Conservation (phyloP, 2,329 filamentous ascomycete genomes). For the Cercospora nicotianae region DNA sequence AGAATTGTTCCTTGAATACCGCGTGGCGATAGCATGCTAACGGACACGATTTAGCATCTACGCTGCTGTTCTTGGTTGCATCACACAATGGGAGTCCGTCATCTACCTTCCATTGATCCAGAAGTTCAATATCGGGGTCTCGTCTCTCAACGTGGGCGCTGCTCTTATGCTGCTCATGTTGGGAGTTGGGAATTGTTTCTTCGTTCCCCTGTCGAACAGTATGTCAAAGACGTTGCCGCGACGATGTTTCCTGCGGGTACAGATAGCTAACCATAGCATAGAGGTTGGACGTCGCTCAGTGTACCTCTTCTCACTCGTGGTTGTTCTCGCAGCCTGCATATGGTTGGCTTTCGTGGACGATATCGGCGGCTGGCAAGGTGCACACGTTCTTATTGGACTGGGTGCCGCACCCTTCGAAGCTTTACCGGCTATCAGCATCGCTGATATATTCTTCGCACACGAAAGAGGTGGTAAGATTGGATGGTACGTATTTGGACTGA, state of each 20-base stretch:
- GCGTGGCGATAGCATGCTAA: neutral
- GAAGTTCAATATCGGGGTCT: neutral
- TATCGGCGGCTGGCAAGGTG: neutral
- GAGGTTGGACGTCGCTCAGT: neutral
- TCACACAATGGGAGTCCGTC: neutral
- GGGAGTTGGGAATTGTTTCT: neutral
- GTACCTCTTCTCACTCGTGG: neutral
- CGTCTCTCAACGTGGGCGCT: neutral
- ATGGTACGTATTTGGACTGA: conserved; percentile 33
- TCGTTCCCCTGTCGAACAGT: neutral
- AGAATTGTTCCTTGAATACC: neutral
- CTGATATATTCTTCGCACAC: conserved; percentile 36
- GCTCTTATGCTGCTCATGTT: neutral
- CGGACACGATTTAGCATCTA: neutral
- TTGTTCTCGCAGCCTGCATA: neutral
- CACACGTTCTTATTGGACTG: conserved; percentile 27
- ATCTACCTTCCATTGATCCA: neutral
- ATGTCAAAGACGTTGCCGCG: neutral
- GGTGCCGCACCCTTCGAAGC: conserved; percentile 30
- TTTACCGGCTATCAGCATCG: conserved; percentile 36
- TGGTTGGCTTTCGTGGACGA: neutral
- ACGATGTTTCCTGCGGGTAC: neutral
- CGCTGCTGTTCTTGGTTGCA: neutral
- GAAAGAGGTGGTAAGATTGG: conserved; percentile 36
- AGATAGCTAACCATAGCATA: neutral